Base-by-base conservation (phyloP, 805 yeast genomes). In the Pichia cabralensis region DNA sequence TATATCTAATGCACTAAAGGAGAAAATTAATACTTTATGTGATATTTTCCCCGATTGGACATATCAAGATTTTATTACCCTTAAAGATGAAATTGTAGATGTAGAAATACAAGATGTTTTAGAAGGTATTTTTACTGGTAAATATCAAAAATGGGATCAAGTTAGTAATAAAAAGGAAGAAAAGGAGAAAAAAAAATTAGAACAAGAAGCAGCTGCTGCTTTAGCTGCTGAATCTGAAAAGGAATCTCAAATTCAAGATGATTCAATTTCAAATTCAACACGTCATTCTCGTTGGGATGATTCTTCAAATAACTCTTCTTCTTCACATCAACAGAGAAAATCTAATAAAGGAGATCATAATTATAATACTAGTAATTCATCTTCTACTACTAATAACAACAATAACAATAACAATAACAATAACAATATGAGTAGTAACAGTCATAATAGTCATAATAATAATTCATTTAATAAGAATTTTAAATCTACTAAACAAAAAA, bases 21-120 rank as follows among this genome's bases (percentile, higher is more conserved):
- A 50, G 34, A 58, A 70, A 54, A 64, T 73, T 39, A 60, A 60
- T 35, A 73, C 81, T 24, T 71, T 89, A 47, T 58, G 68, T 33
- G 97, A 89, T 60, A 68, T 92, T 65, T 88, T 92, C 64, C 95
- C 96, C 28, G 95, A 83, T 54, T 92, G 98, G 98, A 71, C 82
- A 31, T 66, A 70, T 35, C 94, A 82, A 20, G 98, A 92, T 55
- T 74, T 92, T 53, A 61, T 67, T 30, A 73, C 79, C 34, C 75
- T 85, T 39, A 75, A 88, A 47, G 66, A 67, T 38, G 97, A 92
- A 60, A 72, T 79, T 43, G 50, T 56, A 47, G 67, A 46, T 28
- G 67, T 76, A 43, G 86, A 81, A 53, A 65, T 86, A 46, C 94
- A 80, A 53, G 69, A 72, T 28, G 83, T 92, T 44, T 79, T 84